Conservation (phyloP, 2,329 filamentous ascomycete genomes). For the Epichloe baconii region DNA sequence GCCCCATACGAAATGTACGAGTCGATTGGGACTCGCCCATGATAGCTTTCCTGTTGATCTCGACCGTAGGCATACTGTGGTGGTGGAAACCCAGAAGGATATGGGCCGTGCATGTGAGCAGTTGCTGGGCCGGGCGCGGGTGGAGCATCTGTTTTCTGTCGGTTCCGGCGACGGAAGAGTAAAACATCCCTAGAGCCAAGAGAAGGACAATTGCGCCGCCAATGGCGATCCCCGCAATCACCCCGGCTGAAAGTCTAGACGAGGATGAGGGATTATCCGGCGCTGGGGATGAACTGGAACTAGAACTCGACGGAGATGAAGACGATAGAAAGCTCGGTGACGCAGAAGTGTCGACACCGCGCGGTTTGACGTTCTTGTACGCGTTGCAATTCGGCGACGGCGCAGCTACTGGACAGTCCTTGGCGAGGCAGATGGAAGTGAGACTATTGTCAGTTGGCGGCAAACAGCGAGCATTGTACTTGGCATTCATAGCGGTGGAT, state of each 20-base stretch:
- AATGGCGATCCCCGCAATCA: conserved; percentile 16
- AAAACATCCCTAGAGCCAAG: conserved; percentile 9
- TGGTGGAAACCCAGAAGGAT: conserved; percentile 2
- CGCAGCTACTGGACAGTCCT: conserved; percentile 15
- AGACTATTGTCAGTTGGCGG: conserved; percentile 12
- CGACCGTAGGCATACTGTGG: conserved; percentile 4
- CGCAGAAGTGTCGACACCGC: conserved; percentile 6
- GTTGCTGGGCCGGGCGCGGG: neutral
- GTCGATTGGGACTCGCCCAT: conserved; percentile 1
- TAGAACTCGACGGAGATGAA: neutral
- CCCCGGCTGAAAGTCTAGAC: conserved; percentile 6
- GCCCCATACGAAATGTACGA: conserved; percentile 5
- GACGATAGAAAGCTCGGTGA: neutral
- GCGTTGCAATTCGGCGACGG: conserved; percentile 14
- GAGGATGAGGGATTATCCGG: neutral
- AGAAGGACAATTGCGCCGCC: conserved; percentile 12
- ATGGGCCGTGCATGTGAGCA: neutral
- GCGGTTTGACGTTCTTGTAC: conserved; percentile 12
- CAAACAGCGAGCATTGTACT: conserved; percentile 17
- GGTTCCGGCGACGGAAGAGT: conserved; percentile 8
- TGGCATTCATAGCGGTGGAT: conserved; percentile 12
- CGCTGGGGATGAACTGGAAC: neutral
- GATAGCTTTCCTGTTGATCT: conserved; percentile 5
- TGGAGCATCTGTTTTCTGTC: neutral
- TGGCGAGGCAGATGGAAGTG: conserved; percentile 15